These are phyloP conservation scores for Allantophomopsis lycopodina DNA, from an alignment of 2,329 filamentous ascomycete species.

Conservation along the genomic window DNA sequence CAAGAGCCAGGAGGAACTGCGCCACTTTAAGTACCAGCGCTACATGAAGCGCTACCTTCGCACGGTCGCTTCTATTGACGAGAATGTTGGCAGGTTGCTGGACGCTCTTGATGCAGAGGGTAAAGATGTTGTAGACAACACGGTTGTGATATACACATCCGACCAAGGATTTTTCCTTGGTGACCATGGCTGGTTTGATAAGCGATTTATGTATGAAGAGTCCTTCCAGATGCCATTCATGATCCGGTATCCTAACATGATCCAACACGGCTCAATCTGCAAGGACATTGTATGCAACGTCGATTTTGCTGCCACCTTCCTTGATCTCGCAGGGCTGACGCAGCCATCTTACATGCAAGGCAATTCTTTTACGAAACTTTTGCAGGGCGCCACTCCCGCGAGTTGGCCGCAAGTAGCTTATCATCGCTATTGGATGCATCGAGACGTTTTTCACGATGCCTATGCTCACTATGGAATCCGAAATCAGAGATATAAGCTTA, in stretches of 20 bases:
- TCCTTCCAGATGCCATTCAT: conserved; percentile 42
- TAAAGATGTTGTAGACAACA: conserved; percentile 26
- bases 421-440: conserved; percentile 42
- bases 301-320: conserved; percentile 35
- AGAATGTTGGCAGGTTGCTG: conserved; percentile 33
- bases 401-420: conserved; percentile 38
- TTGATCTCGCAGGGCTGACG: conserved; percentile 27
- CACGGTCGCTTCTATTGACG: conserved; percentile 35
- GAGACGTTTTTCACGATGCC: conserved; percentile 32
- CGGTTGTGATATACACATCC: conserved; percentile 36
- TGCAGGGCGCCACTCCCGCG: conserved; percentile 22
- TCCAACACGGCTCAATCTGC: conserved; percentile 23
- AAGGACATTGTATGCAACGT: conserved; percentile 38
- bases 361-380: conserved; percentile 23
- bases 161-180: conserved; percentile 43
- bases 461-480: conserved; percentile 38
- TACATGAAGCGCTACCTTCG: conserved; percentile 42
- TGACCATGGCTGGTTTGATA: conserved; percentile 44
- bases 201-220: conserved; percentile 44
- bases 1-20: conserved; percentile 23
- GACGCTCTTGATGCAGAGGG: conserved; percentile 28
- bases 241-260: conserved; percentile 28
- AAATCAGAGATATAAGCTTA: conserved; percentile 37
- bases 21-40: conserved; percentile 39
- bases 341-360: conserved; percentile 38